A percentile compares a stretch with the other conserved stretches of the same genome.
Conservation (phyloP, 1,284 basidiomycete genomes). For the Ustilago nuda region DNA sequence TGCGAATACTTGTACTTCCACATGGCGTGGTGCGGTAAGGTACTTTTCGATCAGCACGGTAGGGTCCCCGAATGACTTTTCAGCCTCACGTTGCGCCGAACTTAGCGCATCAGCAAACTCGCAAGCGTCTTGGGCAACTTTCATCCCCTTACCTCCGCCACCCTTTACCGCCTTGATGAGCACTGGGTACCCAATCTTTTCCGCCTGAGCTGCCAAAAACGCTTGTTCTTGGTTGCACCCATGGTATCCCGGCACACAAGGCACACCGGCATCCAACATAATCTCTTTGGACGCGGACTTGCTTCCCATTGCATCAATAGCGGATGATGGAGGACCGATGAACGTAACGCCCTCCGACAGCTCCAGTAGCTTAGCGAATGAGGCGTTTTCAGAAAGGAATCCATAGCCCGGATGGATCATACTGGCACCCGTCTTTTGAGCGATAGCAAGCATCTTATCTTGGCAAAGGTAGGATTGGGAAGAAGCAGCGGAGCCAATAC, state of each 20-base stretch:
- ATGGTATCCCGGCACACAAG: conserved; percentile 92
- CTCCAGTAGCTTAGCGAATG: conserved; percentile 49
- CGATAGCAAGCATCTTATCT: conserved; percentile 88
- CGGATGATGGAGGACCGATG: conserved; percentile 68
- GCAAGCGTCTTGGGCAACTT: conserved; percentile 71
- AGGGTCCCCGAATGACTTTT: conserved; percentile 73
- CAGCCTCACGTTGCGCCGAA: conserved; percentile 82
- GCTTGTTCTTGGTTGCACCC: conserved; percentile 78
- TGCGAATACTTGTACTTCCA: conserved; percentile 80
- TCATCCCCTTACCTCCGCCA: conserved; percentile 71
- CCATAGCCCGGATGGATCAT: conserved; percentile 86
- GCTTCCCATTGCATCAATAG: conserved; percentile 81
- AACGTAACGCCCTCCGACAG: conserved; percentile 61
- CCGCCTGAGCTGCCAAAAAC: conserved; percentile 77
- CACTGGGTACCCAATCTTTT: conserved; percentile 70
- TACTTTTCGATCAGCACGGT: conserved; percentile 66
- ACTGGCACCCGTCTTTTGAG: conserved; percentile 80
- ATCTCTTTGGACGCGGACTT: conserved; percentile 80
- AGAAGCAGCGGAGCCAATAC: conserved; percentile 88
- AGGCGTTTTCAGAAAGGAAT: conserved; percentile 77
- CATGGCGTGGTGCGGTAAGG: conserved; percentile 60
- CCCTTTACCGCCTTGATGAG: conserved; percentile 70
- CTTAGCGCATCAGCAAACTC: conserved; percentile 82
- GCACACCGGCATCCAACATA: conserved; percentile 88
- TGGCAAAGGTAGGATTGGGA: conserved; percentile 87